Base-by-base conservation (phyloP, 139 green algal species). In the Auxenochlorella pyrenoidosa region DNA sequence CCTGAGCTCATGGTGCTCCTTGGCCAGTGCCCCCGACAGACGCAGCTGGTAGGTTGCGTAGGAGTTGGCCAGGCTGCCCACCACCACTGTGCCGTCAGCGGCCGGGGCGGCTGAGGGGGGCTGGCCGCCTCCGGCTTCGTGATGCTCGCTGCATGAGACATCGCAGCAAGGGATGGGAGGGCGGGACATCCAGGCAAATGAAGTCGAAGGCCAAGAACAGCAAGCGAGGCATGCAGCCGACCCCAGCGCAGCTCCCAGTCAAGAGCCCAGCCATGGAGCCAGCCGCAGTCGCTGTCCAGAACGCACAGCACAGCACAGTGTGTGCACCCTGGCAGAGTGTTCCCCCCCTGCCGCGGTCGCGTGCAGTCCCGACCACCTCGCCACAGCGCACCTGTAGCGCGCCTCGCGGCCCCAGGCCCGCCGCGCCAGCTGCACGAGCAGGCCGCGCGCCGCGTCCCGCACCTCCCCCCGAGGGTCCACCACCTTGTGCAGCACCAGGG, bases 401-500 rank as follows among this genome's bases (percentile, higher is more conserved):
- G 78, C n/a, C 43, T 86, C 83, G 13, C 83, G 83, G 5, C 84
- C 73, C 95, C 95, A 98, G 82, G 94, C 90, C 6, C 96, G 92
- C n/a, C 82, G 84, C 0, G 87, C 87, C n/a, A 99, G 88, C 76
- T 96, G 89, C 59, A 93, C 87, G 51, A 98, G 90, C 91, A 99
- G 90, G 81, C 96, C 93, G 26, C 98, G 82, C 0, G 97, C 94
- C 78, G 97, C 94, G 51, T 98, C 94, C 0, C 97, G 92, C 44
- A 99, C 88, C 70, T 87, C 59, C 58, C 68, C n/a, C 43, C 60
- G 51, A 68, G 85, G 79, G 84, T 98, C 95, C n/a, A 98, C 94
- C 43, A 98, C 90, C 88, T 99, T 99, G 96, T 97, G 96, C 30
- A 99, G 92, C n/a, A 99, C 93, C 28, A 99, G 92, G 34, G 84